These are phyloP conservation scores for Athelia sp. DNA, from an alignment of 1,284 basidiomycete species.

Conservation along the genomic window DNA sequence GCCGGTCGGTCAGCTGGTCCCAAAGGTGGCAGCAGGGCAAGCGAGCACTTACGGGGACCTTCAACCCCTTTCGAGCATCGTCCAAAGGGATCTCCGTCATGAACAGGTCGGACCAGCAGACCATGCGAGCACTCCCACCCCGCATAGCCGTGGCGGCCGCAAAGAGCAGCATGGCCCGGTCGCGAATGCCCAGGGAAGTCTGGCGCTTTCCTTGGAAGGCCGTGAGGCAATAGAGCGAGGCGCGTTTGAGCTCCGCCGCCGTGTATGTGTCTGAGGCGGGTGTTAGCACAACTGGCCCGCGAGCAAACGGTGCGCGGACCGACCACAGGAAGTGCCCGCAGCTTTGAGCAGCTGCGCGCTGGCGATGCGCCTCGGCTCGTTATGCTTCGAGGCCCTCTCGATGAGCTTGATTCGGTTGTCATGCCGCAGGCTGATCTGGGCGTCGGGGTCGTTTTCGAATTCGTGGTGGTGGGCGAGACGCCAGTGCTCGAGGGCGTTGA, in stretches of 20 bases:
- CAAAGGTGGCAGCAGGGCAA: slow-evolving; percentile 11
- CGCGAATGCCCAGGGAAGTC: slow-evolving; percentile 11
- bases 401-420: slow-evolving; percentile 8
- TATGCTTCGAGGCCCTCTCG: slow-evolving; percentile 11
- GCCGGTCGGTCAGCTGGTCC: too few relatives aligned
- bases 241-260: slow-evolving; percentile 7
- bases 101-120: slow-evolving; percentile 18
- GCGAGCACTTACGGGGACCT: slow-evolving; percentile 4
- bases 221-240: slow-evolving; percentile 8
- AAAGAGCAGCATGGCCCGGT: slow-evolving; percentile 20
- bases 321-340: slow-evolving; percentile 14
- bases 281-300: background rate
- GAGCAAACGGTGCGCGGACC: background rate
- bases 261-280: slow-evolving; percentile 13
- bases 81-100: slow-evolving; percentile 11
- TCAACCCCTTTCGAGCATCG: slow-evolving; percentile 6
- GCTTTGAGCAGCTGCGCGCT: slow-evolving; percentile 14
- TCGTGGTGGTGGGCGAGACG: slow-evolving; percentile 8
- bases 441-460: slow-evolving; percentile 5
- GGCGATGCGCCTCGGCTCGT: slow-evolving; percentile 10
- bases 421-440: slow-evolving; percentile 4
- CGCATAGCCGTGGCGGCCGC: slow-evolving; percentile 14
- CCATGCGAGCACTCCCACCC: slow-evolving; percentile 16
- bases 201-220: background rate
- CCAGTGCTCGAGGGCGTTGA: slow-evolving; percentile 11